phyloP scores from a whole-genome alignment of 345 rosid species.

The Cardamine resedifolia region DNA sequence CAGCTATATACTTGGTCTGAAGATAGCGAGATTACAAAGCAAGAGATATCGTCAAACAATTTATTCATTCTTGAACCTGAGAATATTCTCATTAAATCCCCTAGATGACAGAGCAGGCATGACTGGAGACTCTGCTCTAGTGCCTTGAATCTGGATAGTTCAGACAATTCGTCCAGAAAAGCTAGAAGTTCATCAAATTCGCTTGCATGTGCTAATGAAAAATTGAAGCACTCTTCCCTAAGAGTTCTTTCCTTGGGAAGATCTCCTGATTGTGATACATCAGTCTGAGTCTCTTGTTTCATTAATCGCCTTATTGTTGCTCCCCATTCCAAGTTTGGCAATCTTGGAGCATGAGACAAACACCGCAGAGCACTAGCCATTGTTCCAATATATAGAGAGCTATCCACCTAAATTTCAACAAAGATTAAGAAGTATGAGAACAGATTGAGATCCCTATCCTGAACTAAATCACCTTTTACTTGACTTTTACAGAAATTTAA shows the following conservation, averaged over 20 bases:
- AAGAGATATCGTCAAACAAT: slow-evolving; percentile 59
- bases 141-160: slow-evolving; percentile 68
- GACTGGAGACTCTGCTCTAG: slow-evolving; percentile 69
- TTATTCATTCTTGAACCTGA: slow-evolving; percentile 78
- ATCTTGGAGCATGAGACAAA: slow-evolving; percentile 77
- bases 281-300: slow-evolving; percentile 66
- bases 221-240: slow-evolving; percentile 68
- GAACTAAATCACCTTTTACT: slow-evolving; percentile 10
- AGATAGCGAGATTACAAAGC: slow-evolving; percentile 49
- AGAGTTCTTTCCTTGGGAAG: slow-evolving; percentile 45
- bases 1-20: slow-evolving; percentile 45
- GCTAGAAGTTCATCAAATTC: slow-evolving; percentile 60
- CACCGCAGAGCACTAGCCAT: slow-evolving; percentile 62
- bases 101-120: slow-evolving; percentile 60
- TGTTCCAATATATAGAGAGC: slow-evolving; percentile 35
- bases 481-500: not conserved
- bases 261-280: slow-evolving; percentile 40
- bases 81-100: slow-evolving; percentile 61
- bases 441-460: not conserved
- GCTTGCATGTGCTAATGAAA: slow-evolving; percentile 70
- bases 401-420: slow-evolving; percentile 48
- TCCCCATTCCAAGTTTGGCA: slow-evolving; percentile 85
- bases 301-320: slow-evolving; percentile 72
- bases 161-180: slow-evolving; percentile 79
- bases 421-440: slow-evolving; percentile 20